These are phyloP conservation scores for Coniochaeta prunicola DNA, from an alignment of 2,329 filamentous ascomycete species.

Conservation along the genomic window DNA sequence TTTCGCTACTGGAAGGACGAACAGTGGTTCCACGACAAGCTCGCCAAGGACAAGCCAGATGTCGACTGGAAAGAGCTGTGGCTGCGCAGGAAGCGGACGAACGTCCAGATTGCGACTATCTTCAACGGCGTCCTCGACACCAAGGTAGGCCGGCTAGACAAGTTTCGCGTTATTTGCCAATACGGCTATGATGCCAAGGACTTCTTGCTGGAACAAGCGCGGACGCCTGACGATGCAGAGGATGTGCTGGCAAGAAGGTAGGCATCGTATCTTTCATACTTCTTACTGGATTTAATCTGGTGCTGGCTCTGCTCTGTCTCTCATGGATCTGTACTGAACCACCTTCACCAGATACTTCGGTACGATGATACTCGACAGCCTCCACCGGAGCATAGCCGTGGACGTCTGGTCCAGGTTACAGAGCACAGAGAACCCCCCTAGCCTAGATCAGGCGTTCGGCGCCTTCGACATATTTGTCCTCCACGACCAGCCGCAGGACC, in stretches of 20 bases:
- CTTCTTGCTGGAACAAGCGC: conserved; percentile 61
- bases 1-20: conserved; percentile 70
- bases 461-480: conserved; percentile 88
- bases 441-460: conserved; percentile 66
- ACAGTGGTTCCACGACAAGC: conserved; percentile 53
- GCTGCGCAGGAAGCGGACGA: conserved; percentile 43
- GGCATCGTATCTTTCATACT: conserved; percentile 6
- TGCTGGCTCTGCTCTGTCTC: no score
- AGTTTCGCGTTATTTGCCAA: conserved; percentile 62
- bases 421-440: conserved; percentile 17
- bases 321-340: conserved; percentile 17
- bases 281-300: no score
- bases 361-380: conserved; percentile 64
- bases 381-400: conserved; percentile 75
- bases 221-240: conserved; percentile 49
- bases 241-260: conserved; percentile 71
- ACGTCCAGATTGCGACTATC: conserved; percentile 41
- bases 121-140: conserved; percentile 65
- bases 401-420: conserved; percentile 63
- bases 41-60: conserved; percentile 42
- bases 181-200: conserved; percentile 88
- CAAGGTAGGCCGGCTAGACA: conserved; percentile 61
- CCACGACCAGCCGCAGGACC: conserved; percentile 63
- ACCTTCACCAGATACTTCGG: conserved; percentile 60
- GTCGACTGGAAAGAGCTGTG: conserved; percentile 73